Conservation (phyloP, 495 filamentous ascomycete genomes). For the Lichina pygmaea region DNA sequence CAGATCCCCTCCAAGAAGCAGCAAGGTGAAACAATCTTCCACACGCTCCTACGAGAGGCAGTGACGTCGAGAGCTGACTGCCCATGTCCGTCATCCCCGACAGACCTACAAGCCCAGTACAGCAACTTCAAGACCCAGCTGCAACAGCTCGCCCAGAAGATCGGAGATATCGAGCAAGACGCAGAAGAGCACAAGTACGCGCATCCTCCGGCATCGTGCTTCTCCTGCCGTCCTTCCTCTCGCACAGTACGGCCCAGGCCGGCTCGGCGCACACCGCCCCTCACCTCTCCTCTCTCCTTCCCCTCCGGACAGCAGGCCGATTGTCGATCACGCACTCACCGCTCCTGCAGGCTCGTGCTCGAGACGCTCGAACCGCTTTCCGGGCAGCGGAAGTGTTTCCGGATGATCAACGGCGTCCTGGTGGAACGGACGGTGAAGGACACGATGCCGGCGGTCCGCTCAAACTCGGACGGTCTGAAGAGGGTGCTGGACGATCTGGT, state of each 20-base stretch:
- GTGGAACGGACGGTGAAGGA: conserved; percentile 84
- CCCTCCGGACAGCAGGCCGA: conserved; percentile 3
- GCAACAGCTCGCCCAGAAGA: conserved; percentile 82
- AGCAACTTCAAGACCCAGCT: conserved; percentile 86
- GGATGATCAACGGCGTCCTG: conserved; percentile 91
- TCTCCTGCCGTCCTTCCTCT: background rate
- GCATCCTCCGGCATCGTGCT: background rate
- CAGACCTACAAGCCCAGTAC: conserved; percentile 86
- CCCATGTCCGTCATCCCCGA: background rate
- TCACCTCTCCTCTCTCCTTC: conserved; percentile 1
- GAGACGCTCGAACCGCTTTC: conserved; percentile 73
- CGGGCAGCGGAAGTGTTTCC: conserved; percentile 82
- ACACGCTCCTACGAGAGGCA: too few species aligned
- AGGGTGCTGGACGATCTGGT: conserved; percentile 88
- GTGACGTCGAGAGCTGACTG: background rate
- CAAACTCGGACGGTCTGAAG: conserved; percentile 85
- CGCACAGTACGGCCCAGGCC: background rate
- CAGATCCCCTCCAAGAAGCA: conserved; percentile 34
- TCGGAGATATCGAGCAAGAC: conserved; percentile 90
- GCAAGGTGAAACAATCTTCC: background rate
- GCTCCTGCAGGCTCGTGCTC: conserved; percentile 50
- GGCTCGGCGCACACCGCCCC: background rate
- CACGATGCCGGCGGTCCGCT: conserved; percentile 69
- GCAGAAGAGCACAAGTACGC: conserved; percentile 92
- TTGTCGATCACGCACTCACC: too few species aligned